Percentiles rank a stretch among this genome's conserved stretches.
phyloP scores from a whole-genome alignment of 495 filamentous ascomycete genomes.

The Hypoxylon rickii region DNA sequence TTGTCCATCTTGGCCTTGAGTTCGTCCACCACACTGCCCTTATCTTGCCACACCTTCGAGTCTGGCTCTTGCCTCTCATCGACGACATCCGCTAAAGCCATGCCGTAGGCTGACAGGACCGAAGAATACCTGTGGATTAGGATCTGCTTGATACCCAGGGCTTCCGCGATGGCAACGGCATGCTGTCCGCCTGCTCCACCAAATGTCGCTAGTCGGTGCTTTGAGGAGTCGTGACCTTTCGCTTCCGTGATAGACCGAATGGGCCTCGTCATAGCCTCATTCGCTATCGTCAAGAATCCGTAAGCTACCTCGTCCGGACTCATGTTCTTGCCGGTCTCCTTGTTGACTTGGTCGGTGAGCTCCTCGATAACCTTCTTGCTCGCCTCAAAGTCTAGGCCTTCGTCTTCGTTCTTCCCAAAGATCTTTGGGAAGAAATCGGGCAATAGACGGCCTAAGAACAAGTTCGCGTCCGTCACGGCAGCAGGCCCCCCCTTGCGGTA shows the following conservation, averaged over 20 bases:
- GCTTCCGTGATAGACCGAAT: constrained; percentile 93
- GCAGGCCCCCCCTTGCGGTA: constrained; percentile 47
- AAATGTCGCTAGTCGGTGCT: constrained; percentile 88
- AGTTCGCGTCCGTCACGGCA: constrained; percentile 49
- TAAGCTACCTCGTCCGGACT: constrained; percentile 87
- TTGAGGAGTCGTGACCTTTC: constrained; percentile 88
- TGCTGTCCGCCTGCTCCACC: constrained; percentile 96
- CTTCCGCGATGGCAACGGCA: constrained; percentile 91
- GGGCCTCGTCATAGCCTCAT: constrained; percentile 93
- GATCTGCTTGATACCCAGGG: constrained; percentile 83
- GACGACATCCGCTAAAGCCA: constrained; percentile 94
- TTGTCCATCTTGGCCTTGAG: constrained; percentile 63
- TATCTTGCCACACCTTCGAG: constrained; percentile 74
- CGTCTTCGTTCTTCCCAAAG: constrained; percentile 89
- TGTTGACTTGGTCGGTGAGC: constrained; percentile 77
- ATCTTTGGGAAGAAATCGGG: constrained; percentile 98
- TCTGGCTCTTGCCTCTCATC: constrained; percentile 91
- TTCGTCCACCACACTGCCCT: constrained; percentile 54
- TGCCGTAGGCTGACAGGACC: constrained; percentile 93
- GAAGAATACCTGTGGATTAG: constrained; percentile 92
- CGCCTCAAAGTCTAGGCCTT: constrained; percentile 78
- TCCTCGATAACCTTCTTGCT: constrained; percentile 78
- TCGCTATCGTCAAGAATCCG: constrained; percentile 89
- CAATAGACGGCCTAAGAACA: constrained; percentile 61
- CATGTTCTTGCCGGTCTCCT: constrained; percentile 69